phyloP scores from a whole-genome alignment of 805 yeast species.

The Candida argentea region DNA sequence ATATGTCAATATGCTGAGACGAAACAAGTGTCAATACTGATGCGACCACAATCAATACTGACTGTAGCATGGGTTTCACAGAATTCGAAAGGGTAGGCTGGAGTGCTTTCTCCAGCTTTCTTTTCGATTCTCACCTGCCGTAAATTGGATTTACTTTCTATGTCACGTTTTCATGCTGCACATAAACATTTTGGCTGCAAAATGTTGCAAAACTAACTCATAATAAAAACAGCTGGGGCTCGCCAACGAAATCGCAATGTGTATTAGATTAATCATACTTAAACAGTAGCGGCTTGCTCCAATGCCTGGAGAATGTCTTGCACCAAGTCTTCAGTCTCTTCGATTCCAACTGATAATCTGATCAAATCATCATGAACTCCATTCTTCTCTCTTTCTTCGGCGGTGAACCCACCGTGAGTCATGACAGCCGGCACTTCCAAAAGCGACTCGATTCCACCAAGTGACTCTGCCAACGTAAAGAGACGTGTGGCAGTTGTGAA shows the following conservation, averaged over 20 bases:
- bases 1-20: conserved; percentile 3
- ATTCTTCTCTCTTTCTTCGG: conserved; percentile 62
- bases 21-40: conserved; percentile 1
- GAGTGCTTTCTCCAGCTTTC: neutral
- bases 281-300: conserved; percentile 14
- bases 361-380: conserved; percentile 79
- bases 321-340: conserved; percentile 21
- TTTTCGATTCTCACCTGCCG: neutral
- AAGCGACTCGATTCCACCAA: conserved; percentile 83
- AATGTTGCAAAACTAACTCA: neutral
- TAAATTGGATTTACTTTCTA: neutral
- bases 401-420: conserved; percentile 90
- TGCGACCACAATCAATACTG: neutral
- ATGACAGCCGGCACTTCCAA: conserved; percentile 83
- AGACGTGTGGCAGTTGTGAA: conserved; percentile 67
- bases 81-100: too few species aligned
- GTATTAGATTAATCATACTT: conserved; percentile 3
- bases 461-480: conserved; percentile 81
- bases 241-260: too few species aligned
- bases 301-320: conserved; percentile 52
- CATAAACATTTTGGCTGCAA: too few species aligned
- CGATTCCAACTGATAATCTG: conserved; percentile 34
- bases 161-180: neutral
- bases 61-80: too few species aligned
- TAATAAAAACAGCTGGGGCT: neutral